phyloP scores from a whole-genome alignment of 306 rosid genomes.

The Phaseolus lunatus region DNA sequence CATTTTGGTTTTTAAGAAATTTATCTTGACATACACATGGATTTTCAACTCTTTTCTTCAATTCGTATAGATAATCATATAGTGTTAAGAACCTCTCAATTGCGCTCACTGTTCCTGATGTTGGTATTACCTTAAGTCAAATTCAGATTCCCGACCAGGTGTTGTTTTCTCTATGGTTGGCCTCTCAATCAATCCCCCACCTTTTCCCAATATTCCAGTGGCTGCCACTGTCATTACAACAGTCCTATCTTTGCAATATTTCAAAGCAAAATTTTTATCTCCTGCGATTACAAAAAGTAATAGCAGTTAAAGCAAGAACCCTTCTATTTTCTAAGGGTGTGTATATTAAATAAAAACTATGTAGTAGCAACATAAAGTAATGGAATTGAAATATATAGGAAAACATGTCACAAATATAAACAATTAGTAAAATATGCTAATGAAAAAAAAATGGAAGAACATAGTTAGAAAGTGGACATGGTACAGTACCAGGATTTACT shows the following conservation, averaged over 20 bases:
- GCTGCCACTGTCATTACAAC: conserved; percentile 55
- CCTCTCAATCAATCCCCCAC: conserved; percentile 86
- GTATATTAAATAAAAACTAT: background rate
- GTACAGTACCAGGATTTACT: conserved; percentile 52
- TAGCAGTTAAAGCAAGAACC: conserved; percentile 32
- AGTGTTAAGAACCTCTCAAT: background rate
- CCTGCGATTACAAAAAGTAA: conserved; percentile 53
- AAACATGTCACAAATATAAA: background rate
- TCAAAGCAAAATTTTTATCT: conserved; percentile 51
- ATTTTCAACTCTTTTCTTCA: conserved; percentile 19
- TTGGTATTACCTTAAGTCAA: conserved; percentile 62
- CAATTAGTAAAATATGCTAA: background rate
- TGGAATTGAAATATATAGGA: background rate
- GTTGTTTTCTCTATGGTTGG: conserved; percentile 82
- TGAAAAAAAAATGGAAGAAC: background rate
- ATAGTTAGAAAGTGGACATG: background rate
- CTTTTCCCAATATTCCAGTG: conserved; percentile 59
- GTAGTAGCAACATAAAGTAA: background rate
- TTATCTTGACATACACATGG: no score
- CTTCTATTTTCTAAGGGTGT: background rate
- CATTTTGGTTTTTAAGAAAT: background rate
- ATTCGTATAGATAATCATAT: background rate
- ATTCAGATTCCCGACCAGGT: conserved; percentile 87
- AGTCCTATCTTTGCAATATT: conserved; percentile 61
- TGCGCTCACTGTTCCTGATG: background rate